A percentile compares a stretch with the other conserved stretches of the same genome.
Conservation (phyloP, 306 rosid genomes). For the Canavalia gladiata region DNA sequence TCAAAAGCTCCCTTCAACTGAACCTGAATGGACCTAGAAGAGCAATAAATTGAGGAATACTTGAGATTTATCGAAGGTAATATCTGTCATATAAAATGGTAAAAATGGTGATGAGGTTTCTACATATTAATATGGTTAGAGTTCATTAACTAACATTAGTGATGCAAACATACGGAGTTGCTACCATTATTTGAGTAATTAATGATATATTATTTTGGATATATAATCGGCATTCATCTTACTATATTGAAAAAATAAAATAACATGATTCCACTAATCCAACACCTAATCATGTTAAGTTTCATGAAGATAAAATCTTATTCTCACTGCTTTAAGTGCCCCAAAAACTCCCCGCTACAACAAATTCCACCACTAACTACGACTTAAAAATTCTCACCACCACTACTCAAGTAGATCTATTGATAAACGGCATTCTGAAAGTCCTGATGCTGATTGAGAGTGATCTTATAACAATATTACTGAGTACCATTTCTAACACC, state of each 20-base stretch:
- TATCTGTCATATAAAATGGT: conserved; percentile 4
- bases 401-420: not conserved
- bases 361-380: conserved; percentile 14
- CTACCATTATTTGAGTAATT: conserved; percentile 19
- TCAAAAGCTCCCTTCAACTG: conserved; percentile 14
- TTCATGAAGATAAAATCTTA: conserved; percentile 19
- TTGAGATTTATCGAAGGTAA: conserved; percentile 26
- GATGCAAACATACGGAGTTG: not conserved
- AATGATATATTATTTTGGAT: conserved; percentile 8
- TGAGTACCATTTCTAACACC: conserved; percentile 19
- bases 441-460: conserved; percentile 15
- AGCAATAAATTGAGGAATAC: not conserved
- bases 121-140: not conserved
- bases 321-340: not conserved
- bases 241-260: not conserved
- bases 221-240: not conserved
- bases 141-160: conserved; percentile 8
- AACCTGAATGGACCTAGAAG: conserved; percentile 10
- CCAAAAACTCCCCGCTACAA: not conserved
- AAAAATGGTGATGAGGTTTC: not conserved
- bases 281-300: conserved; percentile 23
- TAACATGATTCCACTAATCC: not conserved
- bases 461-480: conserved; percentile 16
- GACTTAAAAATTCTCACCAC: not conserved
- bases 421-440: conserved; percentile 12